Conservation (phyloP, 2,329 filamentous ascomycete genomes). For the Coniochaeta ligniaria region DNA sequence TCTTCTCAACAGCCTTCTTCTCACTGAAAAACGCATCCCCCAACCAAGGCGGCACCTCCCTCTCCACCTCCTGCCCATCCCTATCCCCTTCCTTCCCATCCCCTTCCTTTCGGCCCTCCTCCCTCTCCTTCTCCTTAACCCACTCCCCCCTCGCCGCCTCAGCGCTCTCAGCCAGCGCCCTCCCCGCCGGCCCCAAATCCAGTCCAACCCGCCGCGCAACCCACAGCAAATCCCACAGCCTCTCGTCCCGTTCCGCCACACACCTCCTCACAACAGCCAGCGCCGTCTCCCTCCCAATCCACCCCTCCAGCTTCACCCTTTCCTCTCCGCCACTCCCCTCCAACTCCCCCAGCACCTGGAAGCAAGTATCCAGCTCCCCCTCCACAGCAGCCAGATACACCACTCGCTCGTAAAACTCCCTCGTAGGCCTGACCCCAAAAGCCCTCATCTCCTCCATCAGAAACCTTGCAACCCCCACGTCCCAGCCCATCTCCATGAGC, state of each 20-base stretch:
- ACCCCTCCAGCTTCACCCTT: slow-evolving; percentile 10
- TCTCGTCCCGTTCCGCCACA: slow-evolving; percentile 22
- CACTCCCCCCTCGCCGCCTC: neutral
- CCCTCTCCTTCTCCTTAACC: neutral
- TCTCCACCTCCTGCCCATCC: neutral
- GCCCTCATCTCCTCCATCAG: slow-evolving; percentile 28
- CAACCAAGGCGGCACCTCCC: neutral
- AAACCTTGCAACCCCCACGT: slow-evolving; percentile 22
- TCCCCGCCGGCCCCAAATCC: neutral
- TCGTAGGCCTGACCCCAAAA: slow-evolving; percentile 22
- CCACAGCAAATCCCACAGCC: slow-evolving; percentile 21
- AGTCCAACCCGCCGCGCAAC: neutral
- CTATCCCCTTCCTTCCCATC: neutral
- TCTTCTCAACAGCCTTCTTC: neutral
- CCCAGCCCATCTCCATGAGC: slow-evolving; percentile 21
- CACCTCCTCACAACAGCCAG: slow-evolving; percentile 25
- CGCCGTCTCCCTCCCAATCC: slow-evolving; percentile 23
- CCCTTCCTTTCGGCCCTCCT: neutral
- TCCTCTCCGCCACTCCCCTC: neutral
- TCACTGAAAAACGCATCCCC: neutral
- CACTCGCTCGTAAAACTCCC: slow-evolving; percentile 20
- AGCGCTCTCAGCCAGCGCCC: neutral
- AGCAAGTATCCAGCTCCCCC: slow-evolving; percentile 24
- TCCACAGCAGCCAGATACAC: slow-evolving; percentile 23
- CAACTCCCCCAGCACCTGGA: slow-evolving; percentile 22